Base-by-base conservation (phyloP, 371 early-diverging fungal species). In the Mortierella sp. region DNA sequence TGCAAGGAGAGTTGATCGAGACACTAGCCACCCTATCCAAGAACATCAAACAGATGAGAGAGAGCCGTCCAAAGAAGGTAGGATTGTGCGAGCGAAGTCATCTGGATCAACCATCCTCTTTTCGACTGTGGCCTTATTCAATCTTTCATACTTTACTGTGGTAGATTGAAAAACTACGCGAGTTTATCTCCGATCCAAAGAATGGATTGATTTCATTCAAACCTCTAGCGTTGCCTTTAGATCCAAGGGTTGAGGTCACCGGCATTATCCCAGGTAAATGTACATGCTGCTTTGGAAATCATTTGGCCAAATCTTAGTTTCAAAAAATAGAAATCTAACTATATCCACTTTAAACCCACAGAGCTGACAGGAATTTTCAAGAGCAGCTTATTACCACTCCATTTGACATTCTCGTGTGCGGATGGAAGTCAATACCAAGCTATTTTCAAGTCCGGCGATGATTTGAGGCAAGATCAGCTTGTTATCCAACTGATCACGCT, bases 371-470 rank as follows among this genome's bases (percentile, higher is more conserved):
- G 88, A 11, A 90, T 99, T 24, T 99, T 98, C 77, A 97, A 98
- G 73, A 95, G 96, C 78, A 94, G 91, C 62, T 85, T 98, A 71
- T 88, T 90, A 72, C 99, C 98, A 2, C 83, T 99, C 52, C 86
- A 91, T 20, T 77, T 98, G 10, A 93, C 91, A 12, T 99, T 99
- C 74, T 81, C 89, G 8, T 93, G 94, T 58, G 77, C 85, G 6
- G 96, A 97, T 77, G 94, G 92, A 12, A 78, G 84, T 24, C 94
- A 95, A 83, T 97, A 97, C 73, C 93, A 94, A 3, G 90, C 91
- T 62, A 97, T 99, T 5, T 98, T 97, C 89, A 99, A 99, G 83
- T 87, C 91, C 0, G 99, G 99, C 6, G 99, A 99, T 83, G 99
- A 99, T 76, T 84, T 99, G 84, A 86, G 98, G 35, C 99, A 99